Percentiles rank a stretch among this genome's conserved stretches.
phyloP scores from a whole-genome alignment of 2,329 filamentous ascomycete genomes.

The Pyrenochaeta sp. region DNA sequence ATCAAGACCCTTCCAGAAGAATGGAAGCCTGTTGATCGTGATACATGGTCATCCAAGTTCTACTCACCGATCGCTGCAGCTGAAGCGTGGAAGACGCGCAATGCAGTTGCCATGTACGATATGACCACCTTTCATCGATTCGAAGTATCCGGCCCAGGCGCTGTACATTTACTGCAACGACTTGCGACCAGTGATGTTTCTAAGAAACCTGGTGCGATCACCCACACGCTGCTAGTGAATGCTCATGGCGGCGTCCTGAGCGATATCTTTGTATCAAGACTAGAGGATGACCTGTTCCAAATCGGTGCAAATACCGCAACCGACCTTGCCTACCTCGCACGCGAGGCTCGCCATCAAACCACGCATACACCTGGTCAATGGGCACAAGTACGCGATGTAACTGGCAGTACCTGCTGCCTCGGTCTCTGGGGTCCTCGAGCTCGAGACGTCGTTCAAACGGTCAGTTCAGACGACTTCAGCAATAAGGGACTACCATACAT shows the following conservation, averaged over 20 bases:
- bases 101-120: slow-evolving; percentile 69
- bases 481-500: slow-evolving; percentile 61
- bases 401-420: slow-evolving; percentile 66
- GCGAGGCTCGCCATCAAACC: slow-evolving; percentile 61
- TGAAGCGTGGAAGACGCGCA: slow-evolving; percentile 72
- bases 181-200: slow-evolving; percentile 62
- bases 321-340: slow-evolving; percentile 63
- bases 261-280: slow-evolving; percentile 65
- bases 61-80: slow-evolving; percentile 67
- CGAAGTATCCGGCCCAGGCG: slow-evolving; percentile 66
- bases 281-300: slow-evolving; percentile 62
- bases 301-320: slow-evolving; percentile 65
- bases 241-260: slow-evolving; percentile 62
- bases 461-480: slow-evolving; percentile 58
- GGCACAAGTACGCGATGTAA: slow-evolving; percentile 66
- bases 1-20: slow-evolving; percentile 60
- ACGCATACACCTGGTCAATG: slow-evolving; percentile 52
- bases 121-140: slow-evolving; percentile 68
- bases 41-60: slow-evolving; percentile 66
- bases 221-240: slow-evolving; percentile 66
- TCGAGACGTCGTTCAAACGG: slow-evolving; percentile 58
- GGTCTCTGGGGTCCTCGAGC: slow-evolving; percentile 70
- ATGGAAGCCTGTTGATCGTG: slow-evolving; percentile 65
- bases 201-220: slow-evolving; percentile 59
- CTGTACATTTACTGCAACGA: slow-evolving; percentile 62